Base-by-base conservation (phyloP, 2,329 filamentous ascomycete genomes). In the Fusarium sp. region DNA sequence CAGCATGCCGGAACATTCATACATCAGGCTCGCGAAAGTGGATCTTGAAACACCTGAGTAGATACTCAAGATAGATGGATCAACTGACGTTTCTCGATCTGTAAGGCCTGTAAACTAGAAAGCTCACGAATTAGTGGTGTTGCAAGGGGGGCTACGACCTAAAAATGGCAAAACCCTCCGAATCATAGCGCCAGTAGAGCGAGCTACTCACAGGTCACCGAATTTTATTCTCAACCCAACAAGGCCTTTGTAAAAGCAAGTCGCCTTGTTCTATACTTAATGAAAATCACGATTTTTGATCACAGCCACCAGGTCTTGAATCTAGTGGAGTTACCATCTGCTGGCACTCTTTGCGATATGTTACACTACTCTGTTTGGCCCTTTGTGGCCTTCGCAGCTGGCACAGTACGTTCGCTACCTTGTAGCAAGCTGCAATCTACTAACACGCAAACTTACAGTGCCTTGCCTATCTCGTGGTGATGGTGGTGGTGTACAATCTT, bases 141-240 rank as follows among this genome's bases (percentile, higher is more conserved):
- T 4, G 9, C 16, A 3, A 1, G 32, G 9, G 9, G 32, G 10
- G 34, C 10, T 11, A 18, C 2, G 18, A 5, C 4, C 34, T 10
- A 5, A 4, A 37, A n/a, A n/a, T 4, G 34, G 34, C 10, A 37
- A 37, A 37, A 37, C 5, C 4, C 6, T 37, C 34, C 34, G 34
- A 37, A 37, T n/a, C 18, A 4, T 7, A 37, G 18, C 5, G 18
- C 3, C 34, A n/a, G n/a, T 37, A n/a, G 5, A n/a, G 34, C 6
- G 3, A 37, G 6, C 11, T 6, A 11, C 18, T 10, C 1, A 37
- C 10, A 37, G 5, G 11, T 3, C 34, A 37, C 3, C 5, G 34
- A n/a, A 37, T 5, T 4, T 10, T 7, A 11, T 5, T 11, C 3
- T 18, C 9, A n/a, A 7, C 6, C 3, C 5, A 37, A n/a, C 3